A percentile compares a stretch with the other conserved stretches of the same genome.
Conservation (phyloP, 495 filamentous ascomycete genomes). For the Talaromyces nanjingensis region DNA sequence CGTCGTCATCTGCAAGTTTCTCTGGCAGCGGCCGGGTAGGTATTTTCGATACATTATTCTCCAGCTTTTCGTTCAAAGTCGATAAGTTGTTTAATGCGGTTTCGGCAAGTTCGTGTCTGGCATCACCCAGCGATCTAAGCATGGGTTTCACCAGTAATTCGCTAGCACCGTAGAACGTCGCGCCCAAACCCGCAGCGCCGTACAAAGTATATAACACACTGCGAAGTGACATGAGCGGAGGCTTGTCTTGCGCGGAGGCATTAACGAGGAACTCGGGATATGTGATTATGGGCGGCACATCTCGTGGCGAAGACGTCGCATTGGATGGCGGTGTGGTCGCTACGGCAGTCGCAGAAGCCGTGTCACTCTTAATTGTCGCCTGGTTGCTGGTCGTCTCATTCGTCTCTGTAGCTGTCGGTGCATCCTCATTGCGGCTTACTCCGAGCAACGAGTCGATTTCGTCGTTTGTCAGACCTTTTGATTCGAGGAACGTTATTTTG, state of each 20-base stretch:
- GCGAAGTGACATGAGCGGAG: slow-evolving; percentile 71
- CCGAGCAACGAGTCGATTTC: slow-evolving; percentile 65
- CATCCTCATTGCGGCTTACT: slow-evolving; percentile 32
- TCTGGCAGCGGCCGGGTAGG: slow-evolving; percentile 36
- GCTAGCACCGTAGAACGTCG: slow-evolving; percentile 71
- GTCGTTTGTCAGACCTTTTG: slow-evolving; percentile 62
- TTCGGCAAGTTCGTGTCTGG: slow-evolving; percentile 73
- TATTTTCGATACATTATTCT: slow-evolving; percentile 56
- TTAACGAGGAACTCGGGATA: slow-evolving; percentile 85
- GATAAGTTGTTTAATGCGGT: slow-evolving; percentile 58
- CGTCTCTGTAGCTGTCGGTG: slow-evolving; percentile 10
- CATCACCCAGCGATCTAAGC: slow-evolving; percentile 61
- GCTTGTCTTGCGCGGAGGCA: slow-evolving; percentile 43
- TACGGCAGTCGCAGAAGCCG: slow-evolving; percentile 13
- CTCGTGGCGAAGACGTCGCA: slow-evolving; percentile 22
- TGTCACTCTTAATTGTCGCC: slow-evolving; percentile 12
- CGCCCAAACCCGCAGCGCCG: slow-evolving; percentile 60
- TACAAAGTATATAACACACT: slow-evolving; percentile 75
- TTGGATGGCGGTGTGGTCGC: slow-evolving; percentile 15
- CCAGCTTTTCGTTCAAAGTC: slow-evolving; percentile 68
- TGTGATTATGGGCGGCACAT: slow-evolving; percentile 84
- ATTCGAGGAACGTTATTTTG: slow-evolving; percentile 71
- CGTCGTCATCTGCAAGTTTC: slow-evolving; percentile 14
- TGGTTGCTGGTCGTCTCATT: slow-evolving; percentile 3
- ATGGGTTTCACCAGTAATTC: slow-evolving; percentile 80